Evolutionary conservation across 345 rosid genomes (phyloP).

Genomic region (Citrus trifoliata): DNA sequence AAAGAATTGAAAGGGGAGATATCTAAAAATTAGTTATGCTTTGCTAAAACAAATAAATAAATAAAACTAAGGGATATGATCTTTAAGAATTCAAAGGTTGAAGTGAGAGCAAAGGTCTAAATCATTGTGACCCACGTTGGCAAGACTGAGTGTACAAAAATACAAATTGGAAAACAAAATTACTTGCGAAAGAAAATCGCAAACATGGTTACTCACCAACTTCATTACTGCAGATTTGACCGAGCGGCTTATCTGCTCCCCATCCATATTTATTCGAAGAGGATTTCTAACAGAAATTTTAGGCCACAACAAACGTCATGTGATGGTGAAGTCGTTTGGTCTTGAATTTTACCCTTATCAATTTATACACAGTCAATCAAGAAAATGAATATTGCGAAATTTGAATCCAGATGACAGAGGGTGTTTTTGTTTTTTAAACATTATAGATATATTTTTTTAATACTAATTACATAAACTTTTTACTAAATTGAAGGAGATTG

Average conservation of each 20-base stretch:
- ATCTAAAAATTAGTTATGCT: neutral
- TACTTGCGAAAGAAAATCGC: neutral
- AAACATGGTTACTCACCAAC: neutral
- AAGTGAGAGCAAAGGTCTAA: neutral
- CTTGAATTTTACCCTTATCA: neutral
- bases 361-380: neutral
- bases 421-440: too few species aligned
- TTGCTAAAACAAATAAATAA: neutral
- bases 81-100: neutral
- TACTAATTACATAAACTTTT: too few species aligned
- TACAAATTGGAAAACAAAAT: neutral
- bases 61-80: neutral
- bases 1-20: neutral
- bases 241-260: conserved; percentile 6
- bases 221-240: conserved; percentile 5
- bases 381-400: neutral
- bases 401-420: neutral
- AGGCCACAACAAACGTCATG: neutral
- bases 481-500: too few species aligned
- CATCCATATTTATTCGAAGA: neutral
- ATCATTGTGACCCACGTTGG: neutral
- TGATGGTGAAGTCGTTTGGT: neutral
- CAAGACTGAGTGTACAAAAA: neutral
- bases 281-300: neutral
- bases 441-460: too few species aligned